Evolutionary conservation across 2,329 filamentous ascomycete genomes (phyloP), one percentile per base, ranked within the genome.

Genomic region (Myrmaecium sp.): DNA sequence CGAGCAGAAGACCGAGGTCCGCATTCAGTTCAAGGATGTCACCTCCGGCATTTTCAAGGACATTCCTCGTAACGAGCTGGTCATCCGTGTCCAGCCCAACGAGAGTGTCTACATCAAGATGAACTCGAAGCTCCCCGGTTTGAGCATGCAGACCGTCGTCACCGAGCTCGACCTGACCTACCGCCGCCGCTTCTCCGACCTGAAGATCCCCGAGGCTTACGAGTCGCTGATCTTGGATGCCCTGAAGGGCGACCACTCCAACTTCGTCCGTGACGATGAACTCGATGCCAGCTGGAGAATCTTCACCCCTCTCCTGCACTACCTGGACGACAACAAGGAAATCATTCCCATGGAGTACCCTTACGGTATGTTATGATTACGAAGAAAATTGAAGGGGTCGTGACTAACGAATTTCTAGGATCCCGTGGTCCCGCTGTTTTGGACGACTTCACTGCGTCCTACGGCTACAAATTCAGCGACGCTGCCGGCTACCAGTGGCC

Each of bases 61-160:
- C 53, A 98, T 98, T 49, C 91, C 89, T 33, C 78, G 91, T 41
- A 98, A 98, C 64, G 89, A 98, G 62, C 77, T 98, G 39, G 89
- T 98, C 46, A 94, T 98, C 64, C 84, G 89, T 41, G 92, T 98
- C 38, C 89, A 98, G 64, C 89, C 89, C 44, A 98, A 98, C 62
- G 89, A 98, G 68, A 92, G 81, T 51, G 84, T 98, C 40, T 98
- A 98, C 63, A 92, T 95, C 58, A 98, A 98, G 74, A 98, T 98
- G 89, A 98, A 98, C 75, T 95, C 86, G 16, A 98, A 98, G 68
- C 67, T 98, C 32, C 91, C 89, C 12, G 89, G 89, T 44, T 66
- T 98, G 45, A 95, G 83, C 64, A 98, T 95, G 84, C 89, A 98
- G 66, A 98, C 89, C 8, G 89, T 95, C 20, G 81, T 94, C 42